Conservation (phyloP, 176 grass and related monocot genomes). For the Themeda triandra region DNA sequence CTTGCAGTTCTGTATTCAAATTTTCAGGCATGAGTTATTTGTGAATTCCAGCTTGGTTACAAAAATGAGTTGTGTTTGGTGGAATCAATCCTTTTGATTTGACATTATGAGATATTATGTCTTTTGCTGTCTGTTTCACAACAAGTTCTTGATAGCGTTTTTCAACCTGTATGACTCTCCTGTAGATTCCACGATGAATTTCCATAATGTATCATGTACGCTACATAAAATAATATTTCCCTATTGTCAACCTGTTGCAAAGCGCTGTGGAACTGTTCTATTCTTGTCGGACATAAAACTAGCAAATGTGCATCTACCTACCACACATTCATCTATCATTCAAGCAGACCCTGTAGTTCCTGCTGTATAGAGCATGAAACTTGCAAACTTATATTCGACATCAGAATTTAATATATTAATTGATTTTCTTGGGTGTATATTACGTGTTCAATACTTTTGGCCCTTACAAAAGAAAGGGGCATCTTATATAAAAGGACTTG, state of each 20-base stretch:
- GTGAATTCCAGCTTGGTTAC: background rate
- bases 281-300: background rate
- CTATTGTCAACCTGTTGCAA: background rate
- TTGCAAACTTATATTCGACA: background rate
- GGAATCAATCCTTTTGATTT: background rate
- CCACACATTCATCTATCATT: background rate
- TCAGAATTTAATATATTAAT: background rate
- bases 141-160: background rate
- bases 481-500: background rate
- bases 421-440: background rate
- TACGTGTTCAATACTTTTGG: background rate
- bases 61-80: background rate
- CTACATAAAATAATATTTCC: background rate
- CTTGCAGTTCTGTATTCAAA: background rate
- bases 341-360: background rate
- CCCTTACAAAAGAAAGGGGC: background rate
- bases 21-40: background rate
- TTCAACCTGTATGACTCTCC: background rate
- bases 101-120: background rate
- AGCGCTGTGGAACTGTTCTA: background rate
- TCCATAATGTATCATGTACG: background rate
- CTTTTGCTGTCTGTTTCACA: background rate
- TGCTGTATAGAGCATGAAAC: background rate
- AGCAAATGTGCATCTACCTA: background rate
- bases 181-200: background rate